Conservation (phyloP, 306 rosid genomes). For the Geum urbanum region DNA sequence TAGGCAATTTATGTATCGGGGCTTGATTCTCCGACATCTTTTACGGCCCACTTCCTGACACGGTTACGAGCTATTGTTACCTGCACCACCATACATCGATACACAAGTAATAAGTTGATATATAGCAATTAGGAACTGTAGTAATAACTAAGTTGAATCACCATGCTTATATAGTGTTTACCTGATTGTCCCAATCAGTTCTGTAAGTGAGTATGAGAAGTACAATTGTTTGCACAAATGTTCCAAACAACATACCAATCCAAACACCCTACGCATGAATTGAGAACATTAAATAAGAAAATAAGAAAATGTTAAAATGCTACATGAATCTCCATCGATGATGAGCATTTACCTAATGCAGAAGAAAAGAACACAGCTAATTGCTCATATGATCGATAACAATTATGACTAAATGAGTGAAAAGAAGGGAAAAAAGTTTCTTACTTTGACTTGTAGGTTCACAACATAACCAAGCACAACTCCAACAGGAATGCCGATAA, state of each 20-base stretch:
- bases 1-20: neutral
- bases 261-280: constrained; percentile 44
- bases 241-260: constrained; percentile 63
- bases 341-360: no score
- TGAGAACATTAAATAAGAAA: no score
- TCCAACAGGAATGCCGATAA: constrained; percentile 52
- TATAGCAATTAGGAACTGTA: no score
- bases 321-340: no score
- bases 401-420: neutral
- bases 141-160: no score
- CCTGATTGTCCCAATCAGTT: constrained; percentile 68
- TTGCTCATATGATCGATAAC: neutral
- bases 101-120: no score
- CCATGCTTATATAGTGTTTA: neutral
- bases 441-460: constrained; percentile 39
- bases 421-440: neutral
- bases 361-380: neutral
- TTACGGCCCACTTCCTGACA: constrained; percentile 33
- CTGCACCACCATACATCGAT: constrained; percentile 2
- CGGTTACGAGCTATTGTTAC: constrained; percentile 32
- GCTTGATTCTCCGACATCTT: constrained; percentile 15
- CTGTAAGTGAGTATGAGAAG: constrained; percentile 35
- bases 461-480: constrained; percentile 33
- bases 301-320: no score
- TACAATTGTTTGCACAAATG: constrained; percentile 47